Conservation (phyloP, 768 basidiomycete genomes). For the Porphyrellus cyaneotinctus region DNA sequence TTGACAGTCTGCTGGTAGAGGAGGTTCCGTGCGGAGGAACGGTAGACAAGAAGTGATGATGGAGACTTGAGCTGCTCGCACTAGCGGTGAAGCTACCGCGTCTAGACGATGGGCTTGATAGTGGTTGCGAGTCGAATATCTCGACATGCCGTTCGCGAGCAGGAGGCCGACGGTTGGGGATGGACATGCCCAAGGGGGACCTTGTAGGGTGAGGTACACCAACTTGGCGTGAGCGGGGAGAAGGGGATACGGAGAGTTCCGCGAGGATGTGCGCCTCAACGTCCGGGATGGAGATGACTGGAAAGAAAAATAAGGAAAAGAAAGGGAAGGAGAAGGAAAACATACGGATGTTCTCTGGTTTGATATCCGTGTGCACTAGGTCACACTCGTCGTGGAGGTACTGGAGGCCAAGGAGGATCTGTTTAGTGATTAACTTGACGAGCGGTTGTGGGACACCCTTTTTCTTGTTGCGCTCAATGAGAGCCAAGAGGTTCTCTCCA, state of each 20-base stretch:
- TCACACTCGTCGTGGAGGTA: constrained; percentile 92
- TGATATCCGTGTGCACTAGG: constrained; percentile 90
- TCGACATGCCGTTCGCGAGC: constrained; percentile 62
- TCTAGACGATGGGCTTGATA: constrained; percentile 50
- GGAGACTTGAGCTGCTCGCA: constrained; percentile 21
- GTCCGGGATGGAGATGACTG: constrained; percentile 83
- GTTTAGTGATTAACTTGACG: constrained; percentile 82
- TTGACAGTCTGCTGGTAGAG: constrained; percentile 26
- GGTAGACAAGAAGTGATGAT: constrained; percentile 13
- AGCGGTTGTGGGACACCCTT: constrained; percentile 78
- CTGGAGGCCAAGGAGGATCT: constrained; percentile 82
- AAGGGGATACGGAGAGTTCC: constrained; percentile 63
- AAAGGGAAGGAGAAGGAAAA: constrained; percentile 27
- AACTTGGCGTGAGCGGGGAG: constrained; percentile 75
- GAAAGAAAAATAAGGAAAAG: constrained; percentile 6
- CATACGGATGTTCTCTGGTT: constrained; percentile 94
- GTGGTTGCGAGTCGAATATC: constrained; percentile 79
- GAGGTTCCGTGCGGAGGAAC: constrained; percentile 5
- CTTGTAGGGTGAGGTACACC: constrained; percentile 71
- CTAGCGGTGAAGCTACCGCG: constrained; percentile 30
- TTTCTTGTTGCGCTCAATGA: constrained; percentile 75
- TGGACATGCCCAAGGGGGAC: constrained; percentile 57
- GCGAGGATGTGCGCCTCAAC: constrained; percentile 67
- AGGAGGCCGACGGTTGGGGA: constrained; percentile 48
- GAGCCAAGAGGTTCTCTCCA: constrained; percentile 70